Base-by-base conservation (phyloP, 306 rosid genomes). In the Vigna radiata region DNA sequence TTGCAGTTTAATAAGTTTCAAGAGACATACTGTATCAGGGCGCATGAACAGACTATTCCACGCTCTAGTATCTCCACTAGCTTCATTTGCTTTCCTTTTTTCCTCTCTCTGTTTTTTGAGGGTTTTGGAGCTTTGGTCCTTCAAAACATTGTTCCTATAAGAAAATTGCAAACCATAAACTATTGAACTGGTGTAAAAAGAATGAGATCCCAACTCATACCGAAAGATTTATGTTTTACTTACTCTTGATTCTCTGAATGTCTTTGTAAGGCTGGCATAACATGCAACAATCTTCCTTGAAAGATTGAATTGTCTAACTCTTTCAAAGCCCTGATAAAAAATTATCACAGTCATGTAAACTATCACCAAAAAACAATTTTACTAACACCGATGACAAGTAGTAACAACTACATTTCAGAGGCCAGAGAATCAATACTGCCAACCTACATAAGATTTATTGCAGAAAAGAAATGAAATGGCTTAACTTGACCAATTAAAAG, bases 41-140 rank as follows among this genome's bases (percentile, higher is more conserved):
- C 92, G 93, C 95, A 95, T 90, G 88, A 84, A 95, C 77, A 95
- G 87, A 84, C 91, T 89, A 81, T 95, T 95, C 98, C 97, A 95
- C 73, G 96, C 97, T 89, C 85, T 87, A 68, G 96, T 89, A 79
- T 95, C 89, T 56, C 98, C 98, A 56, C 96, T 82, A 54, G 96
- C 97, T 87, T 95, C 97, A 49, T 91, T 78, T 71, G 89, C 86
- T 82, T 95, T 92, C 81, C 86, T 82, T 83, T 95, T 86, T 65
- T 95, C 97, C 83, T 76, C 93, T 79, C 96, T 90, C 83, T 54
- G 79, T 65, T 87, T 79, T 87, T 95, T 89, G 46, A 92, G 85
- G 79, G 92, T 79, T 88, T 86, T 88, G 52, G 87, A 77, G 56
- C 67, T 77, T 65, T 88, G 95, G 83, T 81, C 78, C 46, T 48